Evolutionary conservation across 148 eudicot genomes (phyloP).

Genomic region (Rhododendron ovatum): DNA sequence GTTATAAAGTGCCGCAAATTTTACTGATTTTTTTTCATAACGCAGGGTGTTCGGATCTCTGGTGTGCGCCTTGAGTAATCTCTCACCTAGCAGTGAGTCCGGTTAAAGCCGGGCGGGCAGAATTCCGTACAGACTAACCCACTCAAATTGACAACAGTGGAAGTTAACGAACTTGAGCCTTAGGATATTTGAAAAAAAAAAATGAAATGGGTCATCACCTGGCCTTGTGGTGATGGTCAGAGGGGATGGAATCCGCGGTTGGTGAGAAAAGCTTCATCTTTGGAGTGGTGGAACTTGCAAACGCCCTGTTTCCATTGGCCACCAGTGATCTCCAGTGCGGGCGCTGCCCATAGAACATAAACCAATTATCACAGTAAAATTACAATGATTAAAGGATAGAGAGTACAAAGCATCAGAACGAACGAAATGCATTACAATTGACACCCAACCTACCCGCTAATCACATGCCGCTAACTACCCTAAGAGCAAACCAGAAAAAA

Average conservation of each 20-base stretch:
- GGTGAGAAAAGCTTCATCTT: constrained; percentile 2
- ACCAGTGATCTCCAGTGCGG: constrained; percentile 8
- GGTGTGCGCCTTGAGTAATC: no score
- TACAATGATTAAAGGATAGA: no score
- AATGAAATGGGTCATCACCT: background rate
- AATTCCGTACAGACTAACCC: background rate
- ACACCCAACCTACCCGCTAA: no score
- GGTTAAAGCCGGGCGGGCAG: background rate
- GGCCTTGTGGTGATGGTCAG: background rate
- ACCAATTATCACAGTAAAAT: background rate
- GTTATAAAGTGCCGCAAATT: no score
- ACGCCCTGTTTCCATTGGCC: constrained; percentile 1
- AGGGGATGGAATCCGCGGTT: background rate
- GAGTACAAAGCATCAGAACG: no score
- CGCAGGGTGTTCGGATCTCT: background rate
- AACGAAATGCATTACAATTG: no score
- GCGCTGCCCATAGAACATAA: background rate
- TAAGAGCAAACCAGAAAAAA: no score
- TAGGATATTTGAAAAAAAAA: background rate
- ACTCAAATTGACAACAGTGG: background rate
- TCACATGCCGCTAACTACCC: no score
- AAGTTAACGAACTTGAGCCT: background rate
- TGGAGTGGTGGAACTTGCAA: constrained; percentile 9
- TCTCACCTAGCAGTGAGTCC: background rate
- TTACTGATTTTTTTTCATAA: background rate